Conservation (phyloP, 306 rosid genomes). For the Mimosa pudica region DNA sequence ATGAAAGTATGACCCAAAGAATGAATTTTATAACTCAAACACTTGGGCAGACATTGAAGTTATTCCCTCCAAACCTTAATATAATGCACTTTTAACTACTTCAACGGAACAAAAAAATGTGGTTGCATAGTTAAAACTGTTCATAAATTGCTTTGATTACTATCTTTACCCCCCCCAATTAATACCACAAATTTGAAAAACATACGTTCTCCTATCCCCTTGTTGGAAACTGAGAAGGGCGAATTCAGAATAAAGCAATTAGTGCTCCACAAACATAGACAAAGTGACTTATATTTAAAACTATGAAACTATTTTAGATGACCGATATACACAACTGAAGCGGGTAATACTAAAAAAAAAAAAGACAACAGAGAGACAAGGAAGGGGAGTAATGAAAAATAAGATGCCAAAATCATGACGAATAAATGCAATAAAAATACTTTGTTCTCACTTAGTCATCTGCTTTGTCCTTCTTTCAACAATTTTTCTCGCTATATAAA, state of each 20-base stretch:
- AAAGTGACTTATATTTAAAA: neutral
- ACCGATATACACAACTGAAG: neutral
- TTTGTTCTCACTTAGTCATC: neutral
- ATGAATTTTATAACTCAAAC: neutral
- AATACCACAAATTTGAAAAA: neutral
- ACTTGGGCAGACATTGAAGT: neutral
- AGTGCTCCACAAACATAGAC: neutral
- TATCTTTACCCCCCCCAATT: neutral
- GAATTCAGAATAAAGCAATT: neutral
- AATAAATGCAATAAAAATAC: neutral
- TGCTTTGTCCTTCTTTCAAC: neutral
- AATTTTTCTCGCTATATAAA: neutral
- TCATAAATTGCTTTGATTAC: neutral
- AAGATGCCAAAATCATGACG: slow-evolving; percentile 15
- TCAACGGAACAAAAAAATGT: no score
- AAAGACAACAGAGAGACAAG: neutral
- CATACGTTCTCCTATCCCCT: neutral
- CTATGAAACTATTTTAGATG: neutral
- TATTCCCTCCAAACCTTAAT: neutral
- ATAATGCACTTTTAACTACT: neutral
- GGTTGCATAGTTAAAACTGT: neutral
- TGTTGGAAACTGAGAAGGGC: neutral
- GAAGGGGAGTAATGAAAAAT: neutral
- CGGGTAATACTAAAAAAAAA: neutral
- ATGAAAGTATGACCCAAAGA: neutral